These are phyloP conservation scores for Trichosanthes cucumerina DNA, from an alignment of 306 rosid genomes.

Conservation along the genomic window DNA sequence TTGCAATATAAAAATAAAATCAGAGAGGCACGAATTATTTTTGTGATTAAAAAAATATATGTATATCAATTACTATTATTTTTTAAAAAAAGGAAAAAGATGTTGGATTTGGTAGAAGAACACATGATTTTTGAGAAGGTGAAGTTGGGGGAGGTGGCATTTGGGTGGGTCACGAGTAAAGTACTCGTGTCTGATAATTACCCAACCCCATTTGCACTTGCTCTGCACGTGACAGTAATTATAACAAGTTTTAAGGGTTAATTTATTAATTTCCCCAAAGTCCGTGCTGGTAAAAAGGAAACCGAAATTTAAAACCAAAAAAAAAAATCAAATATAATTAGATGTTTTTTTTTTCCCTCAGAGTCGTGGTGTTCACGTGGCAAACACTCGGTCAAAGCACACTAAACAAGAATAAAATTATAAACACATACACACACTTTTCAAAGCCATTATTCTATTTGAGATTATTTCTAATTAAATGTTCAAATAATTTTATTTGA, in stretches of 20 bases:
- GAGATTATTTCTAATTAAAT: background rate
- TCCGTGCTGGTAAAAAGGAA: conserved; percentile 7
- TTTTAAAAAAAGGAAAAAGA: background rate
- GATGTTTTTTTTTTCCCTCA: background rate
- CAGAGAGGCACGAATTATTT: background rate
- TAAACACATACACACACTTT: background rate
- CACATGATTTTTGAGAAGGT: background rate
- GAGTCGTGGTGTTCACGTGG: background rate
- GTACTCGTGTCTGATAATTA: conserved; percentile 3
- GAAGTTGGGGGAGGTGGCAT: background rate
- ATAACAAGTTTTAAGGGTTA: background rate
- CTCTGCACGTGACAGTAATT: conserved; percentile 7
- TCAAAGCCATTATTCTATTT: conserved; percentile 5
- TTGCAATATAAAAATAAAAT: background rate
- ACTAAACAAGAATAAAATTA: background rate
- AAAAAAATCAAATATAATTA: background rate
- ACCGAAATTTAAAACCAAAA: background rate
- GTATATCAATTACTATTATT: no score
- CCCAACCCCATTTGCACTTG: background rate
- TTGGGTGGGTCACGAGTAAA: background rate
- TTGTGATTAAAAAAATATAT: no score
- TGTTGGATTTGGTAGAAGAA: no score
- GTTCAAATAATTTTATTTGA: no score
- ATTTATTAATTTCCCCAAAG: background rate
- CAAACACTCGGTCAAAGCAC: conserved; percentile 7